Evolutionary conservation across 2,329 filamentous ascomycete genomes (phyloP), one percentile per base, ranked within the genome.

Genomic region (Plectosphaerella cucumerina): DNA sequence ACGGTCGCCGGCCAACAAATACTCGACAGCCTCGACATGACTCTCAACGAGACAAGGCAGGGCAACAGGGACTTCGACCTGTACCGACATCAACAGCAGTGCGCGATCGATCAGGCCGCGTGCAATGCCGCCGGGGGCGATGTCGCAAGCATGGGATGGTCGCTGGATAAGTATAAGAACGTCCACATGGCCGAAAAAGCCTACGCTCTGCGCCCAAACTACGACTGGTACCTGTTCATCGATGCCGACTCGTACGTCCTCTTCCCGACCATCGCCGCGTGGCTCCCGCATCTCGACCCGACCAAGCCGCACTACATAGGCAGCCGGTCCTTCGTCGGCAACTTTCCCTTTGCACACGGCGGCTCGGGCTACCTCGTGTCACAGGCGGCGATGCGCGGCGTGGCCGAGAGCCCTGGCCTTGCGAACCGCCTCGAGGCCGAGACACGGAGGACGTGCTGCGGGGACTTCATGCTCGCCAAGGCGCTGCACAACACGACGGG

Each of bases 111-210:
- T 33, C 71, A 75, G 43, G 71, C 72, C 41, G 71, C 70, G 48
- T 75, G 77, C 56, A 70, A 70, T 53, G 67, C 63, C 60, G 50
- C 50, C 61, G 57, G 48, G 58, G 54, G 45, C 61, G 60, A 58
- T 44, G 52, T 60, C 34, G 52, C 60, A 34, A 34, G 58, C 17
- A 65, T 71, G 20, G 71, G 70, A 2, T 84, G 80, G 81, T 70
- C 67, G 17, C 62, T 84, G 37, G 81, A 84, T 67, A 83, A 82
- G 65, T 84, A 81, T 67, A 84, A 84, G 64, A 82, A 81, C 61
- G 68, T 82, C 44, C 80, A 82, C 60, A 81, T 83, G 60, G 74
- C 79, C 12, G 74, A 81, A 62, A 78, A 80, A 64, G 64, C 75
- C 1, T 82, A 74, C 57, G 59, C 64, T 20, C 63, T 76, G 63